A percentile compares a stretch with the other conserved stretches of the same genome.
These are phyloP conservation scores for Lentinula lateritia DNA, from an alignment of 768 basidiomycete genomes.

Conservation along the genomic window DNA sequence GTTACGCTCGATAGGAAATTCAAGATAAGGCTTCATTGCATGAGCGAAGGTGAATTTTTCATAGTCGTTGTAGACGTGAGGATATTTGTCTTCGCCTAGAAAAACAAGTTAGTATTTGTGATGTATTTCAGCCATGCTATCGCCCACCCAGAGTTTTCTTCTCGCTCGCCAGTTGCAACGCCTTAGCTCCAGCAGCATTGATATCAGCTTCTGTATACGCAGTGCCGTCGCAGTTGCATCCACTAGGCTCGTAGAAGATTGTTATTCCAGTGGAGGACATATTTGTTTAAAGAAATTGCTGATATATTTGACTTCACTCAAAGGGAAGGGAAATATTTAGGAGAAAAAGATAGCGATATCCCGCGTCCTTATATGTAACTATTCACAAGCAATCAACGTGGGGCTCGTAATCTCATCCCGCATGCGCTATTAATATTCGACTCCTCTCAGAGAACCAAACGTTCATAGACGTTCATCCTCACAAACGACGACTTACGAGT, in stretches of 20 bases:
- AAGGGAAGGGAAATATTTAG: neutral
- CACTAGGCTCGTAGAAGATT: slow-evolving; percentile 5
- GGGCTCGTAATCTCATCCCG: neutral
- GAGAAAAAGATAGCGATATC: neutral
- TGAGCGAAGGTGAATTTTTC: slow-evolving; percentile 8
- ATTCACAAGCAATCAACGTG: neutral
- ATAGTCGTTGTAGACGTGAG: slow-evolving; percentile 10
- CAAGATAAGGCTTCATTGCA: slow-evolving; percentile 7
- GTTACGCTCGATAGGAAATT: neutral
- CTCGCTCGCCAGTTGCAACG: slow-evolving; percentile 6
- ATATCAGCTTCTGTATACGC: slow-evolving; percentile 5
- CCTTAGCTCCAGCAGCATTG: slow-evolving; percentile 2
- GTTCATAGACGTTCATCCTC: neutral
- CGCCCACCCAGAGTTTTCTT: slow-evolving; percentile 3
- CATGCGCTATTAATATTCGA: too few relatives aligned
- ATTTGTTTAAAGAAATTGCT: too few relatives aligned
- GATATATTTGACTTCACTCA: too few relatives aligned
- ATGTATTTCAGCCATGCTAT: neutral
- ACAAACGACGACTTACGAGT: too few relatives aligned
- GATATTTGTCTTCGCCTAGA: slow-evolving; percentile 8
- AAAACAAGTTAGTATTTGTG: neutral
- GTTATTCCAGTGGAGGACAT: neutral
- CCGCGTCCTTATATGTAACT: too few relatives aligned
- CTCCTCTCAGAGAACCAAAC: neutral
- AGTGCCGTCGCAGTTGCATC: slow-evolving; percentile 8